Percentiles rank a stretch among this genome's conserved stretches.
phyloP scores from a whole-genome alignment of 192 early-diverging fungal genomes.

The Chytriomyces sp. region DNA sequence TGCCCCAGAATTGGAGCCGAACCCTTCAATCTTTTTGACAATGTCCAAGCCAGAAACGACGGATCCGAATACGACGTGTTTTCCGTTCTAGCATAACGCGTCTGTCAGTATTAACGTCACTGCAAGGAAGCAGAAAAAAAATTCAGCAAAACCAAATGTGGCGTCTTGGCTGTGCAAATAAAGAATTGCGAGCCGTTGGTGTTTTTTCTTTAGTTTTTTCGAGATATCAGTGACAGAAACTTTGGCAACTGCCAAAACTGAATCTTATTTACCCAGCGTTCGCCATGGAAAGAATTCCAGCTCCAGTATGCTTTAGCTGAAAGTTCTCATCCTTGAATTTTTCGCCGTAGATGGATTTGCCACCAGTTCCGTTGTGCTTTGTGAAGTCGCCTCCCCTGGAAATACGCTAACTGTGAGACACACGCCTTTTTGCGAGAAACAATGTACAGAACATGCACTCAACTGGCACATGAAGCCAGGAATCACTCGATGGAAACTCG shows the following conservation, averaged over 20 bases:
- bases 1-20: conserved; percentile 26
- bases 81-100: conserved; percentile 32
- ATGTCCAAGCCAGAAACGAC: conserved; percentile 60
- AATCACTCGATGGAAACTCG: conserved; percentile 87
- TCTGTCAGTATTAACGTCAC: no score
- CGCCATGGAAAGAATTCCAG: conserved; percentile 57
- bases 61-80: conserved; percentile 55
- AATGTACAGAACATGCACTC: conserved; percentile 63
- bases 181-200: conserved; percentile 70
- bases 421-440: no score
- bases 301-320: conserved; percentile 63
- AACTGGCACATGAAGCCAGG: conserved; percentile 68
- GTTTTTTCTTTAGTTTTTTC: conserved; percentile 2
- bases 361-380: conserved; percentile 80
- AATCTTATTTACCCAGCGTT: conserved; percentile 43
- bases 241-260: no score
- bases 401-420: no score
- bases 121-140: no score
- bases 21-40: conserved; percentile 63
- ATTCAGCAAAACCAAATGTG: conserved; percentile 61
- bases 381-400: conserved; percentile 65
- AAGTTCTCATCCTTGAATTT: conserved; percentile 92
- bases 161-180: conserved; percentile 81
- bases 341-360: conserved; percentile 75
- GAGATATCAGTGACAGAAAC: no score